phyloP scores from a whole-genome alignment of 2,329 filamentous ascomycete genomes.

The Diaporthe australafricana region DNA sequence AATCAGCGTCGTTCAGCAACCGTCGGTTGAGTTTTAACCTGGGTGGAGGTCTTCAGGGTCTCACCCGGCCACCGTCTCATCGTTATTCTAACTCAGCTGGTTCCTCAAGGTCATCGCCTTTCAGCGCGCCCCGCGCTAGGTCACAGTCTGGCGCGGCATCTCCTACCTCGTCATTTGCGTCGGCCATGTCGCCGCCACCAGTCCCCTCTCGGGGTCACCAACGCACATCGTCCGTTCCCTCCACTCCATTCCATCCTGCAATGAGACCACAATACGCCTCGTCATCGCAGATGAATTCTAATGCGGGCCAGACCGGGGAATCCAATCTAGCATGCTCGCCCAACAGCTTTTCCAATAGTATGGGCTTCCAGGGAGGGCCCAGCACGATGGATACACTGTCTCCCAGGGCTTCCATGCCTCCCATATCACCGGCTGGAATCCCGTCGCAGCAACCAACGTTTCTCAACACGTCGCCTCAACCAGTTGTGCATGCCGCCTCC shows the following conservation, averaged over 20 bases:
- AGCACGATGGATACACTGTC: background rate
- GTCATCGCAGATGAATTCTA: constrained; percentile 34
- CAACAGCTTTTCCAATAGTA: background rate
- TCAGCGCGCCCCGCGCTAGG: constrained; percentile 23
- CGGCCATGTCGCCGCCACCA: constrained; percentile 39
- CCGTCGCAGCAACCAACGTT: constrained; percentile 35
- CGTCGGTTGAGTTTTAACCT: constrained; percentile 38
- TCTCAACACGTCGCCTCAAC: constrained; percentile 29
- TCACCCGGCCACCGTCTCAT: constrained; percentile 37
- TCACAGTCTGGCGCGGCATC: constrained; percentile 35
- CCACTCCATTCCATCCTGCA: constrained; percentile 50
- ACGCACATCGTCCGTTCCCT: constrained; percentile 35
- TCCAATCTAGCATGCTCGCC: constrained; percentile 4
- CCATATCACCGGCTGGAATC: constrained; percentile 35
- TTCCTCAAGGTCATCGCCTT: constrained; percentile 36
- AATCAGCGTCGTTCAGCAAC: constrained; percentile 47
- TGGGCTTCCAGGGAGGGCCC: background rate
- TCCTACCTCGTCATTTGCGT: constrained; percentile 34
- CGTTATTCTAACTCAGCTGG: constrained; percentile 36
- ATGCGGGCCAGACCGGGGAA: constrained; percentile 24
- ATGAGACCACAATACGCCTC: constrained; percentile 48
- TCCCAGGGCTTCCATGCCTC: constrained; percentile 24
- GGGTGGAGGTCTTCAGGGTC: constrained; percentile 37
- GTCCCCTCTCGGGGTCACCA: constrained; percentile 34
- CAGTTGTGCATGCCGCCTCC: constrained; percentile 30